Percentiles rank a stretch among this genome's conserved stretches.
These are phyloP conservation scores for Smallanthus sonchifolius DNA, from an alignment of 129 eudicot genomes.

Conservation along the genomic window DNA sequence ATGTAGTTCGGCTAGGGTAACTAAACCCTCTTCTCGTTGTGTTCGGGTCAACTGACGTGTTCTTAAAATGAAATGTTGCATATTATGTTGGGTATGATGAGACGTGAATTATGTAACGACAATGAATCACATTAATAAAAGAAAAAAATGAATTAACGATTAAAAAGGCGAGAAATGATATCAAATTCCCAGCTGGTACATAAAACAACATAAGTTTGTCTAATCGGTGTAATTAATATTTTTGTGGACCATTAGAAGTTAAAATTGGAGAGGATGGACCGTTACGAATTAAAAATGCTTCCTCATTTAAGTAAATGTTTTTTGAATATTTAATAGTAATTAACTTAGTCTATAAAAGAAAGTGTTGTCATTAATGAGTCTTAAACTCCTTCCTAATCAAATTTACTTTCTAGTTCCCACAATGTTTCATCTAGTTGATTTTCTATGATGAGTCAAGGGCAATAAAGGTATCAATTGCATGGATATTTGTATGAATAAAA, in stretches of 20 bases:
- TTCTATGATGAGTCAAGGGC: not conserved
- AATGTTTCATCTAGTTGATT: not conserved
- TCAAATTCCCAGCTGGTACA: not conserved
- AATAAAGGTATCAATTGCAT: not conserved
- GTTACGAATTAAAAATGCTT: not conserved
- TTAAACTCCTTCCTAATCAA: not conserved
- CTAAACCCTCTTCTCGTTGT: too few relatives aligned
- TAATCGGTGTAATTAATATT: not conserved
- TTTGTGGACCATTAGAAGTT: slow-evolving; percentile 12
- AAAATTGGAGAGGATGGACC: slow-evolving; percentile 14
- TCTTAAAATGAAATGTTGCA: too few relatives aligned
- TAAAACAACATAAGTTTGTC: slow-evolving; percentile 23
- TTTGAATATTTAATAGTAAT: not conserved
- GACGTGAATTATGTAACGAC: not conserved
- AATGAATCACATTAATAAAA: not conserved
- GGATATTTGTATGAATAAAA: too few relatives aligned
- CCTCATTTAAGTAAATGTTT: not conserved
- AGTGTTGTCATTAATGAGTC: not conserved
- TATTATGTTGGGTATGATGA: too few relatives aligned
- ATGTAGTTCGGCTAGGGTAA: too few relatives aligned
- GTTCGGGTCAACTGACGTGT: too few relatives aligned
- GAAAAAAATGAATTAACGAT: not conserved
- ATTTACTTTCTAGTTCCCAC: slow-evolving; percentile 7
- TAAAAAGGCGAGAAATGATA: not conserved
- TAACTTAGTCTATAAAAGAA: slow-evolving; percentile 6